Evolutionary conservation across 768 basidiomycete genomes (phyloP).

Genomic region (button mushroom (Agaricus bisporus)): DNA sequence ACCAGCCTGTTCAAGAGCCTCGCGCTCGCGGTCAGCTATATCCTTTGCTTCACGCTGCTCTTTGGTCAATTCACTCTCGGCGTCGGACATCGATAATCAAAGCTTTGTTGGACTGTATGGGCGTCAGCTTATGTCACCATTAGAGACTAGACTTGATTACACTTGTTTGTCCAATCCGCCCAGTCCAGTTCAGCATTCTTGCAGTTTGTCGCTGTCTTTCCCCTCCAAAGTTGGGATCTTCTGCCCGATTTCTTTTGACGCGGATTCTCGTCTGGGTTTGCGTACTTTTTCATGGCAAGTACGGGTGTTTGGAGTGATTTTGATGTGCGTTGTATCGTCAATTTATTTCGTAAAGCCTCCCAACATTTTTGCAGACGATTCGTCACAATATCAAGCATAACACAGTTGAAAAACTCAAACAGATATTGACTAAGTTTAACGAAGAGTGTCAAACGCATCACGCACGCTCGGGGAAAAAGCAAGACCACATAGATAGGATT

Average conservation of each 20-base stretch:
- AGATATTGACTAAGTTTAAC: conserved; percentile 72
- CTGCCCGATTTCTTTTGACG: conserved; percentile 1
- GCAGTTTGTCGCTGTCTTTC: conserved; percentile 1
- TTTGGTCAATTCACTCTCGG: conserved; percentile 55
- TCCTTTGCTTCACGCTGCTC: conserved; percentile 76
- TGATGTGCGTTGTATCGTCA: conserved; percentile 43
- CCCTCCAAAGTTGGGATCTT: conserved; percentile 4
- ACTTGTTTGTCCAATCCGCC: conserved; percentile 17
- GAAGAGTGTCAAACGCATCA: conserved; percentile 68
- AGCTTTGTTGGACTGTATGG: not conserved
- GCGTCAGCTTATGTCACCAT: conserved; percentile 10
- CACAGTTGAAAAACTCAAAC: conserved; percentile 83
- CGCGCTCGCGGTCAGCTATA: conserved; percentile 58
- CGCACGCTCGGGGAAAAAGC: conserved; percentile 78
- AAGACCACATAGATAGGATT: conserved; percentile 81
- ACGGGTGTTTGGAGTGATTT: conserved; percentile 65
- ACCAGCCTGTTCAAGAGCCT: conserved; percentile 83
- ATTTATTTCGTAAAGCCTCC: conserved; percentile 13
- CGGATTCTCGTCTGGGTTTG: conserved; percentile 7
- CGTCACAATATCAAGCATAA: conserved; percentile 68
- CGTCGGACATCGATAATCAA: conserved; percentile 17
- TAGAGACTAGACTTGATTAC: conserved; percentile 4
- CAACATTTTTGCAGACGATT: conserved; percentile 41
- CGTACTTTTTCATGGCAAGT: conserved; percentile 44
- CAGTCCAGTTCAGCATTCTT: conserved; percentile 4